Percentiles rank a stretch among this genome's conserved stretches.
Conservation (phyloP, 345 rosid genomes). For the Eucalyptus shirleyi region DNA sequence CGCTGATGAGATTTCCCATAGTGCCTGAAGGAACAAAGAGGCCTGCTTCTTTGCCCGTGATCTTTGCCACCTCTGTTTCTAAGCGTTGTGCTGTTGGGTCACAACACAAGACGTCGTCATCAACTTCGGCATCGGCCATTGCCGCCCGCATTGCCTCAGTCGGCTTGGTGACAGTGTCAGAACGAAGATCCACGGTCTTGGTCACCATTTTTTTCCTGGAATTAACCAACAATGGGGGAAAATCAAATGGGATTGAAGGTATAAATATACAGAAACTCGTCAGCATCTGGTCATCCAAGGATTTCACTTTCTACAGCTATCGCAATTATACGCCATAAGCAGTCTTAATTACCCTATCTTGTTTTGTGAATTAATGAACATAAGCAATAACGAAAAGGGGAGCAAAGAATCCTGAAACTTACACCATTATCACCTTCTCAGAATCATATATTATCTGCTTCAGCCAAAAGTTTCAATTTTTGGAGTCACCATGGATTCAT, state of each 20-base stretch:
- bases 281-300: not conserved
- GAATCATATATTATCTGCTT: not conserved
- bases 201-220: slow-evolving; percentile 32
- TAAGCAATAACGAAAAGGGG: not conserved
- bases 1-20: slow-evolving; percentile 90
- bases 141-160: slow-evolving; percentile 85
- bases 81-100: slow-evolving; percentile 63
- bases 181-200: slow-evolving; percentile 75
- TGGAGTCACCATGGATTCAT: not conserved
- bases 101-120: slow-evolving; percentile 62
- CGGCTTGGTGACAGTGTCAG: slow-evolving; percentile 89
- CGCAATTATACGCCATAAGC: not conserved
- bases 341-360: not conserved
- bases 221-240: not conserved
- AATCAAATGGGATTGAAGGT: not conserved
- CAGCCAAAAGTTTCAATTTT: not conserved
- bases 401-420: not conserved
- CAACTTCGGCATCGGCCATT: slow-evolving; percentile 87
- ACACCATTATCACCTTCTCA: not conserved
- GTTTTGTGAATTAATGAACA: not conserved
- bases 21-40: slow-evolving; percentile 92
- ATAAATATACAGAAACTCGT: not conserved
- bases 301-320: not conserved
- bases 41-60: slow-evolving; percentile 80
- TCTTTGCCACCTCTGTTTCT: slow-evolving; percentile 62